Evolutionary conservation across 2,329 filamentous ascomycete genomes (phyloP), one percentile per base, ranked within the genome.

Genomic region (Arthrocladium fulminans): DNA sequence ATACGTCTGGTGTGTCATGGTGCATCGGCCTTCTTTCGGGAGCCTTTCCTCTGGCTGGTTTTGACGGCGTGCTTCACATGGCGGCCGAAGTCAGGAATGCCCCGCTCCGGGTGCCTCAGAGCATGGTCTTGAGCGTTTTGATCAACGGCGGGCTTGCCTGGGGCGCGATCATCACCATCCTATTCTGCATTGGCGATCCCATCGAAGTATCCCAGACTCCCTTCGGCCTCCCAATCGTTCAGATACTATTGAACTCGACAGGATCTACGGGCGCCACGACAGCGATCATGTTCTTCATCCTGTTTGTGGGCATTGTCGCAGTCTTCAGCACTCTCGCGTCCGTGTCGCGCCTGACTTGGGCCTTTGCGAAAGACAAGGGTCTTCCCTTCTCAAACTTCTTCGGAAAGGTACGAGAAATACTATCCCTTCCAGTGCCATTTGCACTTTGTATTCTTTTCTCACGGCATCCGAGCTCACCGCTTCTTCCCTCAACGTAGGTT

Each of bases 321-420:
- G 57, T 69, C 35, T 65, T 74, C 39, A 67, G 71, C 3, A 66
- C 63, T 47, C 71, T 75, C 48, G 74, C 73, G 3, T 75, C 72
- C 65, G 71, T 74, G 54, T 71, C 69, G 22, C 65, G 73, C 1
- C 61, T 75, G 2, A 72, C 67, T 51, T 76, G 73, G 72, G 71
- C 70, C 24, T 76, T 76, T 54, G 72, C 74, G 8, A 63, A 73
- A 3, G 74, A 76, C 53, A 55, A 63, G 4, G 74, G 73, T 2
- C 50, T 76, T 1, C 73, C 73, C 1, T 66, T 63, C 9, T 66
- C 69, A 12, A 35, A 53, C 15, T 70, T 65, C 52, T 60, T 74
- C 9, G 50, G 45, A n/a, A 13, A 23, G 7, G n/a, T n/a, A n/a
- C n/a, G n/a, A n/a, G n/a, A n/a, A n/a, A n/a, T n/a, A n/a, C n/a